phyloP scores from a whole-genome alignment of 75 land plant genomes.

The Cunninghamia lanceolata region DNA sequence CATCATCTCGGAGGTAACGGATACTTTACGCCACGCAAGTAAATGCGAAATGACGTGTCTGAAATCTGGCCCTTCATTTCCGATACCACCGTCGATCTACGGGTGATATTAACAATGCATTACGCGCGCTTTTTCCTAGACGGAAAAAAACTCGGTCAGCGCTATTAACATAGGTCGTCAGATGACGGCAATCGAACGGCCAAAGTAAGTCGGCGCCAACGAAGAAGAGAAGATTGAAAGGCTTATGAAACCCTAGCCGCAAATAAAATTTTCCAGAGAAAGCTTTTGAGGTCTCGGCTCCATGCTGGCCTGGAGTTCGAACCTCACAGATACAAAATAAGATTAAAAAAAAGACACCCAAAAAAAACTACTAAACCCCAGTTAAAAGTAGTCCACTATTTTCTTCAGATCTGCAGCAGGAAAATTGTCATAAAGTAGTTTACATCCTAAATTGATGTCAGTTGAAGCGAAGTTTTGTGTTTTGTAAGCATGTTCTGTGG shows the following conservation, averaged over 20 bases:
- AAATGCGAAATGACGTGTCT: not conserved
- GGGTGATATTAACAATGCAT: not conserved
- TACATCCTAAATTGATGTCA: not conserved
- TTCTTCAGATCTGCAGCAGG: not conserved
- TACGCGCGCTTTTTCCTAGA: not conserved
- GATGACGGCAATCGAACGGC: not conserved
- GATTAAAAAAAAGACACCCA: not conserved
- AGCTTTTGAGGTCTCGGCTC: not conserved
- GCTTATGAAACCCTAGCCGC: conserved; percentile 3
- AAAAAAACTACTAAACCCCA: not conserved
- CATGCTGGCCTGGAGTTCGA: not conserved
- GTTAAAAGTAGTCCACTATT: not conserved
- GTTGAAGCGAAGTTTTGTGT: not conserved
- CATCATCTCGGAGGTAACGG: not conserved
- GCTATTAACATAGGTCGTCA: not conserved
- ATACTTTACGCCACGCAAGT: not conserved
- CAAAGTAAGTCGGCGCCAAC: not conserved
- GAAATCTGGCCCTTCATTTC: not conserved
- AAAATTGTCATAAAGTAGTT: not conserved
- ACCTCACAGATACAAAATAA: not conserved
- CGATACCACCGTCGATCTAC: not conserved
- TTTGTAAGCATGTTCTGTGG: not conserved
- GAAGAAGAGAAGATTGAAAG: too few species aligned
- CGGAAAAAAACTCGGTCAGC: not conserved
- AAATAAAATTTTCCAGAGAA: not conserved